Conservation (phyloP, 2,329 filamentous ascomycete species). For the Myriosclerotinia curreyana region DNA sequence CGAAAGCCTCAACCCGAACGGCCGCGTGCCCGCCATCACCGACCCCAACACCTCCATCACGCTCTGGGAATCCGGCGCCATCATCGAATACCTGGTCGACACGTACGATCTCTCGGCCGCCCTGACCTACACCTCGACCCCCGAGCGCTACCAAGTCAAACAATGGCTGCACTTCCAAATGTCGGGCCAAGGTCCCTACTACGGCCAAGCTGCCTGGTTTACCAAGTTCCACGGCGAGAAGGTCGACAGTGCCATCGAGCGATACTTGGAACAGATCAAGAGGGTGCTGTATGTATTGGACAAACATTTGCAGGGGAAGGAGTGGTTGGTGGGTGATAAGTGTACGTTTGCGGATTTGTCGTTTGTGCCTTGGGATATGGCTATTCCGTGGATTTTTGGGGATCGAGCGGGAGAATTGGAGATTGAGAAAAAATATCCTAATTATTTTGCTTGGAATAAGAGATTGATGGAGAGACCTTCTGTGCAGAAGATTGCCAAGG, state of each 20-base stretch:
- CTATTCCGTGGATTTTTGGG: conserved; percentile 23
- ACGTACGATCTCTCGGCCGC: conserved; percentile 39
- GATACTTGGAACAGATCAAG: conserved; percentile 45
- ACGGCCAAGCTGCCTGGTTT: conserved; percentile 36
- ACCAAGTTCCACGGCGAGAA: conserved; percentile 41
- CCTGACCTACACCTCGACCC: background rate
- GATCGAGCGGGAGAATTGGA: conserved; percentile 22
- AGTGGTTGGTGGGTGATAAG: conserved; percentile 43
- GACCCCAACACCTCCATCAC: conserved; percentile 43
- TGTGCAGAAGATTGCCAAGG: conserved; percentile 26
- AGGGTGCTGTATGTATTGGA: conserved; percentile 43
- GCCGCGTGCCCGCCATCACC: conserved; percentile 32
- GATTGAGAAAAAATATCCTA: conserved; percentile 31
- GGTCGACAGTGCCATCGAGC: conserved; percentile 43
- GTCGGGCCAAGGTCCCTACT: conserved; percentile 3
- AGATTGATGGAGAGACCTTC: conserved; percentile 24
- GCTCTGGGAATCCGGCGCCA: conserved; percentile 42
- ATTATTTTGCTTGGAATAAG: conserved; percentile 28
- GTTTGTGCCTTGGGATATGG: conserved; percentile 26
- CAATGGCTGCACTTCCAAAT: conserved; percentile 2
- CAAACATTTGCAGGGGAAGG: conserved; percentile 39
- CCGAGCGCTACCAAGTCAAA: background rate
- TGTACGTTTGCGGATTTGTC: conserved; percentile 41
- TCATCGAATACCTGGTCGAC: conserved; percentile 45
- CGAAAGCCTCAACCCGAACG: conserved; percentile 38